phyloP scores from a whole-genome alignment of 495 filamentous ascomycete genomes.

The Aspergillus taichungensis region DNA sequence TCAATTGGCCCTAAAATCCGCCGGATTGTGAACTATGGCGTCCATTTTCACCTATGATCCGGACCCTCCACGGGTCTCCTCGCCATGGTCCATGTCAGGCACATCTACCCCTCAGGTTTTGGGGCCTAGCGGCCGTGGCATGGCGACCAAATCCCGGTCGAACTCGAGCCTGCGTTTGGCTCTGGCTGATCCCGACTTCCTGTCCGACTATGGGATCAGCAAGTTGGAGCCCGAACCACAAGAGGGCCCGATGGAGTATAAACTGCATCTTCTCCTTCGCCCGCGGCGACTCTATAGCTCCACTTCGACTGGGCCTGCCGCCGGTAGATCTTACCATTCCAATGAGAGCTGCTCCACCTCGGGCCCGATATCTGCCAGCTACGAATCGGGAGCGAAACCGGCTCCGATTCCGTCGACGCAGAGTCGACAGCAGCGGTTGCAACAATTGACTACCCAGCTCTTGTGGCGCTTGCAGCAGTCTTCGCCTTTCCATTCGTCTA shows the following conservation, averaged over 20 bases:
- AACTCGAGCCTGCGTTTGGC: slow-evolving; percentile 15
- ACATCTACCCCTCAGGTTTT: slow-evolving; percentile 31
- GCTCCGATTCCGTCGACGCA: slow-evolving; percentile 24
- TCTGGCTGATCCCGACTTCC: slow-evolving; percentile 34
- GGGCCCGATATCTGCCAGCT: slow-evolving; percentile 15
- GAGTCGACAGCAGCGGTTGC: slow-evolving; percentile 71
- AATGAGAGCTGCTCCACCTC: slow-evolving; percentile 20
- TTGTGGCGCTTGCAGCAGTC: slow-evolving; percentile 94
- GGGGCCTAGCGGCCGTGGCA: slow-evolving; percentile 11
- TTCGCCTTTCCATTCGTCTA: slow-evolving; percentile 75
- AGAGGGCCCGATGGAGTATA: slow-evolving; percentile 91
- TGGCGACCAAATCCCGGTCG: slow-evolving; percentile 20
- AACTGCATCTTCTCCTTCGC: slow-evolving; percentile 82
- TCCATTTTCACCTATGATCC: slow-evolving; percentile 94
- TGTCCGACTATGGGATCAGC: slow-evolving; percentile 62
- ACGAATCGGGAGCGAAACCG: slow-evolving; percentile 17
- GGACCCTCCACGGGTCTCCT: slow-evolving; percentile 76
- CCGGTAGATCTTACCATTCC: slow-evolving; percentile 52
- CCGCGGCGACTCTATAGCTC: slow-evolving; percentile 64
- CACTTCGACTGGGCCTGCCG: slow-evolving; percentile 50
- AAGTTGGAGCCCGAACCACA: slow-evolving; percentile 87
- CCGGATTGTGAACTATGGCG: slow-evolving; percentile 50
- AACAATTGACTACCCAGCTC: slow-evolving; percentile 89
- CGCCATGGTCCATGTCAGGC: slow-evolving; percentile 67
- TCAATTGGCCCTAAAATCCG: too few relatives aligned